These are phyloP conservation scores for Microcyclospora tardicrescens DNA, from an alignment of 2,329 filamentous ascomycete genomes.

Conservation along the genomic window DNA sequence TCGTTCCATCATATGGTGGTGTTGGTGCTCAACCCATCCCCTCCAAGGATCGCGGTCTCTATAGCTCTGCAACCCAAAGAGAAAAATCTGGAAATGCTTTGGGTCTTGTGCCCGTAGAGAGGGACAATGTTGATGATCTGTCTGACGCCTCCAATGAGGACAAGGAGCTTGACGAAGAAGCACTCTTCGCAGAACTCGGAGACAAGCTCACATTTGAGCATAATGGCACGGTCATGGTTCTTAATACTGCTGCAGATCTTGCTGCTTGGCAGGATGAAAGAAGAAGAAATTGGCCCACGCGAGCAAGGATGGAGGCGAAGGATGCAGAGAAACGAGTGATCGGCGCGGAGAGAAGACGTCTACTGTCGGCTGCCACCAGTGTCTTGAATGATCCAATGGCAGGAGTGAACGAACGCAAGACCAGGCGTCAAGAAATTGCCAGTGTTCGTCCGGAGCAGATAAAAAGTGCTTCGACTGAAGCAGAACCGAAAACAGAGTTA, in stretches of 20 bases:
- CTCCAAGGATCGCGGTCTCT: too few species aligned
- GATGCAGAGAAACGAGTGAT: conserved; percentile 16
- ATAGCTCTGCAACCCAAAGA: neutral
- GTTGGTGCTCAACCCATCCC: neutral
- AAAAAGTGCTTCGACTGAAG: too few species aligned
- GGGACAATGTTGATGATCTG: too few species aligned
- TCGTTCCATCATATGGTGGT: conserved; percentile 22
- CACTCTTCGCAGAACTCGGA: conserved; percentile 26
- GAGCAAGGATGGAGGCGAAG: conserved; percentile 51
- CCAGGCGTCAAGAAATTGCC: too few species aligned
- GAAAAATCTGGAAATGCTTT: conserved; percentile 42
- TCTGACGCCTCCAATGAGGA: conserved; percentile 41
- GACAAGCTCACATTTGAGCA: conserved; percentile 36
- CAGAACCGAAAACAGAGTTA: conserved; percentile 3
- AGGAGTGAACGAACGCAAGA: neutral
- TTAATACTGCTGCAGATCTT: conserved; percentile 53
- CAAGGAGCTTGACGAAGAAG: conserved; percentile 59
- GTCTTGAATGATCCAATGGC: neutral
- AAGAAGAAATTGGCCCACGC: conserved; percentile 67
- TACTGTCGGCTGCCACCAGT: conserved; percentile 16
- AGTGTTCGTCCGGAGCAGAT: too few species aligned
- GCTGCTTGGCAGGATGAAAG: conserved; percentile 71
- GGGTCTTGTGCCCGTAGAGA: conserved; percentile 47
- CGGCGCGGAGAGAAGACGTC: conserved; percentile 20
- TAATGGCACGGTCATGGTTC: conserved; percentile 39